Percentiles rank a stretch among this genome's conserved stretches.
phyloP scores from a whole-genome alignment of 1,284 basidiomycete genomes.

The Phellopilus nigrolimitatus region DNA sequence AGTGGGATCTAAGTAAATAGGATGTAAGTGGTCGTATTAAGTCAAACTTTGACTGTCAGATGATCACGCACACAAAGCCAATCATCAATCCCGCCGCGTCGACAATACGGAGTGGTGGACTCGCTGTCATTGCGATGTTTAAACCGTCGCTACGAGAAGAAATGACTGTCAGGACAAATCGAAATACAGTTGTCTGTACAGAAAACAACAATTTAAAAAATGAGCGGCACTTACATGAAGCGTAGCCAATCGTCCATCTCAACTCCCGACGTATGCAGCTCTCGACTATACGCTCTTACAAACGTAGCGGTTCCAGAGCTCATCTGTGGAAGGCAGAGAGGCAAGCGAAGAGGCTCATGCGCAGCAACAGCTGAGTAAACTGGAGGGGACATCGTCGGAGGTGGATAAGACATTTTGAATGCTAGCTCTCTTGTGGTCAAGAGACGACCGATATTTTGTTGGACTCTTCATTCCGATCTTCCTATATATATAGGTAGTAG shows the following conservation, averaged over 20 bases:
- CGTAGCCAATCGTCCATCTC: slow-evolving; percentile 4
- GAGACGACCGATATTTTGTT: too few relatives aligned
- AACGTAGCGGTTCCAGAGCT: too few relatives aligned
- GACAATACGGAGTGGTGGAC: slow-evolving; percentile 22
- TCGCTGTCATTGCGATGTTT: slow-evolving; percentile 20
- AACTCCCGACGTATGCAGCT: too few relatives aligned
- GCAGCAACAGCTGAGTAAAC: too few relatives aligned
- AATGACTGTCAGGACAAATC: neutral
- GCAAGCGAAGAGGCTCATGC: too few relatives aligned
- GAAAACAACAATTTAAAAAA: neutral
- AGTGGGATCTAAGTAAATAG: slow-evolving; percentile 11
- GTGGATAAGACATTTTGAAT: too few relatives aligned
- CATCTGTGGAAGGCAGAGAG: too few relatives aligned
- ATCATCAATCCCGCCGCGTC: slow-evolving; percentile 19
- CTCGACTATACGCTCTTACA: too few relatives aligned
- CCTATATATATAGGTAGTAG: too few relatives aligned
- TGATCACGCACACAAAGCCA: slow-evolving; percentile 23
- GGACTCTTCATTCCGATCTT: too few relatives aligned
- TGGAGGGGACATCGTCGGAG: neutral
- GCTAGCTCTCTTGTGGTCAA: too few relatives aligned
- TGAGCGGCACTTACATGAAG: slow-evolving; percentile 4
- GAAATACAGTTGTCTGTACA: neutral
- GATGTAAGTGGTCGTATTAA: too few relatives aligned
- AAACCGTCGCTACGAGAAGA: slow-evolving; percentile 7
- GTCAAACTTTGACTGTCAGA: neutral